phyloP scores from a whole-genome alignment of 352 stramenopile species.

The Pythium phragmiticola region DNA sequence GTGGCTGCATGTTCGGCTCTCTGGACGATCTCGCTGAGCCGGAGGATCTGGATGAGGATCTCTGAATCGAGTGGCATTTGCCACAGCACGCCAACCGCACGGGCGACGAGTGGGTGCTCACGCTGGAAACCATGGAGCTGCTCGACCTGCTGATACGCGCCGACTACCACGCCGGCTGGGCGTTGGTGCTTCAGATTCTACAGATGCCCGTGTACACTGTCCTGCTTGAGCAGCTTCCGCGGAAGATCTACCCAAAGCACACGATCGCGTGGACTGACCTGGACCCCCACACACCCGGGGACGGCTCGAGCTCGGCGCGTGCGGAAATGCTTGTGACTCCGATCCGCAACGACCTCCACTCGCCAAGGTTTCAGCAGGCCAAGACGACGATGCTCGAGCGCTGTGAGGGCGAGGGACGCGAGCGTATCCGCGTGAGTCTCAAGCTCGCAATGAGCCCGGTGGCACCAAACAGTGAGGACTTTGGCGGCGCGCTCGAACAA shows the following conservation, averaged over 20 bases:
- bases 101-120: neutral
- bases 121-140: slow-evolving; percentile 10
- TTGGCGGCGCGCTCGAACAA: neutral
- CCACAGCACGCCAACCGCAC: neutral
- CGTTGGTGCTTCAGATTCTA: neutral
- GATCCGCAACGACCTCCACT: neutral
- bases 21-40: slow-evolving; percentile 3
- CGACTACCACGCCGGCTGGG: neutral
- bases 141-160: slow-evolving; percentile 4
- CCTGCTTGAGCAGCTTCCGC: slow-evolving; percentile 3
- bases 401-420: neutral
- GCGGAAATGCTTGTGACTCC: neutral
- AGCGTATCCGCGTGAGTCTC: slow-evolving; percentile 4
- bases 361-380: neutral
- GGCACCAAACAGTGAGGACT: neutral
- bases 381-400: neutral
- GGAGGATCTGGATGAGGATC: neutral
- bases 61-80: slow-evolving; percentile 9
- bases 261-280: neutral
- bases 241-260: slow-evolving; percentile 5
- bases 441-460: neutral
- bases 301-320: neutral
- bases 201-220: neutral
- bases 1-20: neutral
- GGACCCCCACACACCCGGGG: neutral